Percentiles rank a stretch among this genome's conserved stretches.
Evolutionary conservation across 768 basidiomycete species (phyloP).

Genomic region (Mycena haematopus): DNA sequence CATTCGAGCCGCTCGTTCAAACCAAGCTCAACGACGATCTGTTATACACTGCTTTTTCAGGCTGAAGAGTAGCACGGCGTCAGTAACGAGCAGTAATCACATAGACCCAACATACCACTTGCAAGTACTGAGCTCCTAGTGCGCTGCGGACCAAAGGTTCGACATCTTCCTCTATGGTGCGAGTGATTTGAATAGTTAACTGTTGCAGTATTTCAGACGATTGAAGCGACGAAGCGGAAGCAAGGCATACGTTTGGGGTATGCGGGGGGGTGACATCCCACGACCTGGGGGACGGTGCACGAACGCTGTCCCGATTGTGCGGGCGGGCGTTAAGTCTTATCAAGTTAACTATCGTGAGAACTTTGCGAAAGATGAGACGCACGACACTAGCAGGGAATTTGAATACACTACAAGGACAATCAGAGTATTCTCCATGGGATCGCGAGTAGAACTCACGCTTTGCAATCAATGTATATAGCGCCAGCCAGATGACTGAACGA

Average conservation of each 20-base stretch:
- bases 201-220: neutral
- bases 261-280: conserved; percentile 12
- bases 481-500: conserved; percentile 39
- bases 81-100: neutral
- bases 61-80: neutral
- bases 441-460: conserved; percentile 33
- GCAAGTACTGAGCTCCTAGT: neutral
- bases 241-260: conserved; percentile 1
- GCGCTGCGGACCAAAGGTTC: neutral
- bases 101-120: conserved; percentile 6
- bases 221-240: neutral
- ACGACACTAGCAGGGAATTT: conserved; percentile 27
- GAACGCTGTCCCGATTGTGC: conserved; percentile 3
- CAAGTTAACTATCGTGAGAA: neutral
- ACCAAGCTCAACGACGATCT: neutral
- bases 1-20: neutral
- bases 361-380: neutral
- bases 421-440: neutral
- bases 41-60: conserved; percentile 16
- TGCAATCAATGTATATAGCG: conserved; percentile 39
- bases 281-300: conserved; percentile 15
- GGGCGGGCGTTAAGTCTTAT: conserved; percentile 20
- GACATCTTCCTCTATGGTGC: neutral
- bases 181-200: conserved; percentile 16
- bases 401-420: conserved; percentile 17